These are phyloP conservation scores for Eucalyptus shirleyi DNA, from an alignment of 345 rosid species.

Conservation along the genomic window DNA sequence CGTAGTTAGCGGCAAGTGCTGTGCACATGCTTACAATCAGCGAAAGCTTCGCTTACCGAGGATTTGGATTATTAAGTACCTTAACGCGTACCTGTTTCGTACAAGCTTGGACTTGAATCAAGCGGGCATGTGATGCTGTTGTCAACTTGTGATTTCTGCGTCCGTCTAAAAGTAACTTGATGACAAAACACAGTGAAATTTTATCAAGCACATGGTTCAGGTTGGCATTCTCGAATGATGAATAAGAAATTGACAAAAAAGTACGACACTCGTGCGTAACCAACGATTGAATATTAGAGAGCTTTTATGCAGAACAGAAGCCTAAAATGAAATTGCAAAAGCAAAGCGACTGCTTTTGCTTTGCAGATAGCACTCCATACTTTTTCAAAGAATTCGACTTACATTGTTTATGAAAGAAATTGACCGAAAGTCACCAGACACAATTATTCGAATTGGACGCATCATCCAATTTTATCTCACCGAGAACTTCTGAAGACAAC, in stretches of 20 bases:
- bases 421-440: not conserved
- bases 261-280: not conserved
- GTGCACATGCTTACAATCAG: not conserved
- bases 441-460: not conserved
- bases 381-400: not conserved
- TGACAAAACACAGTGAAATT: not conserved
- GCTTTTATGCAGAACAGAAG: not conserved
- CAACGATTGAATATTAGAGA: not conserved
- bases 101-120: not conserved
- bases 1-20: not conserved
- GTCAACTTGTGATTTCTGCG: not conserved
- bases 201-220: not conserved
- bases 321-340: not conserved
- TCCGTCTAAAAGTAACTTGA: not conserved
- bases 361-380: not conserved
- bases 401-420: not conserved
- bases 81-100: not conserved
- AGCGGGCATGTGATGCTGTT: not conserved
- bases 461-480: not conserved
- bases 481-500: not conserved
- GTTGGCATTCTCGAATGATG: not conserved
- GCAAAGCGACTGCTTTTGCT: not conserved
- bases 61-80: not conserved
- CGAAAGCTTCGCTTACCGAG: not conserved
- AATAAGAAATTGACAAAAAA: not conserved